Conservation (phyloP, 2,329 filamentous ascomycete genomes). For the Parascedosporium putredinis region DNA sequence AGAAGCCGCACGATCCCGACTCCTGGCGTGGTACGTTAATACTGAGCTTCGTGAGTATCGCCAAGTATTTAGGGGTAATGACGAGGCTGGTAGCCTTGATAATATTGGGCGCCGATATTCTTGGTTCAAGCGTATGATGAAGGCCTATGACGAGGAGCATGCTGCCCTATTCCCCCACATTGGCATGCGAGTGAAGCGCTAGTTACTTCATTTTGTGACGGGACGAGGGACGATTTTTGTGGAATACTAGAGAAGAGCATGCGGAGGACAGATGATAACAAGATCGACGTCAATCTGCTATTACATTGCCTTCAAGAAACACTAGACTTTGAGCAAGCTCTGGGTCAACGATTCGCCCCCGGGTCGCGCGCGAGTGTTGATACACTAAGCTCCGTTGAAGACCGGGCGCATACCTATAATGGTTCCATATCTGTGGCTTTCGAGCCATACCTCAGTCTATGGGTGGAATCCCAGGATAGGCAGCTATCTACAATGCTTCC, state of each 20-base stretch:
- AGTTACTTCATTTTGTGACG: conserved; percentile 88
- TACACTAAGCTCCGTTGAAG: conserved; percentile 71
- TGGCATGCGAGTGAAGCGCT: conserved; percentile 90
- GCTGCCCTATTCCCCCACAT: conserved; percentile 72
- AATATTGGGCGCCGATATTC: conserved; percentile 92
- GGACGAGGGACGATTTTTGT: conserved; percentile 90
- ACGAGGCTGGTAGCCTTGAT: conserved; percentile 91
- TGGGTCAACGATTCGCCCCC: conserved; percentile 73
- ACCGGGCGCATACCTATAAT: conserved; percentile 67
- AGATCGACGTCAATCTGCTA: conserved; percentile 80
- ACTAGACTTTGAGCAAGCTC: conserved; percentile 86
- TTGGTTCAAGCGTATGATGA: conserved; percentile 94
- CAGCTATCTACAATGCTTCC: conserved; percentile 76
- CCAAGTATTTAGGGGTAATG: conserved; percentile 89
- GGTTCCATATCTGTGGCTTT: conserved; percentile 94
- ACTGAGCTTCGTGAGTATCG: conserved; percentile 92
- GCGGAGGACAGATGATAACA: conserved; percentile 64
- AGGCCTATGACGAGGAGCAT: conserved; percentile 92
- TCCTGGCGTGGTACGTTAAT: conserved; percentile 97
- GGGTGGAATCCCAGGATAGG: conserved; percentile 94
- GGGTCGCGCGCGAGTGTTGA: conserved; percentile 75
- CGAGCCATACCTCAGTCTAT: conserved; percentile 90
- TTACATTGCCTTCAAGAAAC: conserved; percentile 89
- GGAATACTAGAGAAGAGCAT: conserved; percentile 82
- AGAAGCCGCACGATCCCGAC: conserved; percentile 67